Evolutionary conservation across 441 rosid species (phyloP).

Genomic region (Gossypium aridum): DNA sequence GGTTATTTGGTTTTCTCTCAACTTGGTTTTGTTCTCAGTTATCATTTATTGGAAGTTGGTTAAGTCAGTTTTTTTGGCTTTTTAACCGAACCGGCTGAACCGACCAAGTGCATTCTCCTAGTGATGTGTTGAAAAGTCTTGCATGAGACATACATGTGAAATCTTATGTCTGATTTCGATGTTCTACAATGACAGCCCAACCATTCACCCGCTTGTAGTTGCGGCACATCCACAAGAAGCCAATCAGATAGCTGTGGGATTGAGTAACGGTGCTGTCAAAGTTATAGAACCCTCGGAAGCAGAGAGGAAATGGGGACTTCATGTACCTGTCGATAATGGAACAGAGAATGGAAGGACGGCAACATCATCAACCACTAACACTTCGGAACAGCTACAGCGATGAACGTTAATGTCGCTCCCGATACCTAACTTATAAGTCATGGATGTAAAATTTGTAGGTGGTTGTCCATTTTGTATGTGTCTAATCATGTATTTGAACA

Average conservation of each 20-base stretch:
- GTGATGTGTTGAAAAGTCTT: background rate
- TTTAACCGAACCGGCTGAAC: background rate
- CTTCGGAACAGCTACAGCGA: constrained; percentile 45
- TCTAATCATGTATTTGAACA: constrained; percentile 10
- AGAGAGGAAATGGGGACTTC: constrained; percentile 45
- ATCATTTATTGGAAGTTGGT: too few relatives aligned
- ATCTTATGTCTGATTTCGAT: background rate
- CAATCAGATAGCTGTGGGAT: constrained; percentile 52
- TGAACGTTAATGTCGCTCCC: constrained; percentile 5
- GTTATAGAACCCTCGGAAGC: constrained; percentile 54
- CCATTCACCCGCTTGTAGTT: constrained; percentile 42
- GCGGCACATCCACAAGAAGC: constrained; percentile 62
- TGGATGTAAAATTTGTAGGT: constrained; percentile 18
- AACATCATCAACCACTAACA: constrained; percentile 39
- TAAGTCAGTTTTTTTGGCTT: too few relatives aligned
- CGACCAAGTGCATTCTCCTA: background rate
- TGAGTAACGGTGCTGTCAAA: constrained; percentile 53
- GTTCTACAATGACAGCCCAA: constrained; percentile 28
- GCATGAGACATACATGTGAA: background rate
- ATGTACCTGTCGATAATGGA: constrained; percentile 32
- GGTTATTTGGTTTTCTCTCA: too few relatives aligned
- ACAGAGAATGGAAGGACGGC: constrained; percentile 38
- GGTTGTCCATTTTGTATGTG: background rate
- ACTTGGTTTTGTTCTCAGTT: too few relatives aligned
- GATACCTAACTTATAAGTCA: constrained; percentile 15